phyloP scores from a whole-genome alignment of 1,284 basidiomycete species.

The Boletus sp. region DNA sequence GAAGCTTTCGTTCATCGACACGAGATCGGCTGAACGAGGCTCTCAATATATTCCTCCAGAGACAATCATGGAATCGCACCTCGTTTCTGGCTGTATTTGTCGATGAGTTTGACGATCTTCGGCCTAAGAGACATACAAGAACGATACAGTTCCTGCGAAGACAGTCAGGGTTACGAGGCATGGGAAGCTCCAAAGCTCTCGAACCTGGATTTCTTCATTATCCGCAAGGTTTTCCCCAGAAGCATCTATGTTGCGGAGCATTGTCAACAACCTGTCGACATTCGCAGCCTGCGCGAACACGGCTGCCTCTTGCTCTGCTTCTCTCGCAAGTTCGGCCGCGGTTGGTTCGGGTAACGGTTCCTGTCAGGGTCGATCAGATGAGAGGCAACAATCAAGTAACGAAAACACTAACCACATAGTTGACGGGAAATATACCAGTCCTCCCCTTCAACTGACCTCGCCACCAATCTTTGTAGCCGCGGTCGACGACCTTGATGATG shows the following conservation, averaged over 20 bases:
- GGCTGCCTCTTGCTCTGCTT: conserved; percentile 85
- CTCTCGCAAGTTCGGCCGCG: conserved; percentile 71
- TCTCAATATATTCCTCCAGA: conserved; percentile 4
- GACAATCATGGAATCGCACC: conserved; percentile 38
- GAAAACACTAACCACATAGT: conserved; percentile 76
- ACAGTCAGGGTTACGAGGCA: not conserved
- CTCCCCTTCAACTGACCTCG: conserved; percentile 88
- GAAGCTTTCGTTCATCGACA: conserved; percentile 88
- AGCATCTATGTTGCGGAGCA: conserved; percentile 77
- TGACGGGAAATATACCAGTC: conserved; percentile 97
- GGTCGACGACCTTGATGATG: conserved; percentile 93
- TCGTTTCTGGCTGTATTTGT: conserved; percentile 96
- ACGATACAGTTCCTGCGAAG: conserved; percentile 79
- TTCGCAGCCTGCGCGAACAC: conserved; percentile 83
- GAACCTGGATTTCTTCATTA: conserved; percentile 89
- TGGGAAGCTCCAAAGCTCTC: conserved; percentile 3
- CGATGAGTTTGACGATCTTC: conserved; percentile 94
- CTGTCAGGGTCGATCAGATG: conserved; percentile 36
- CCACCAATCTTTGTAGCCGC: conserved; percentile 99
- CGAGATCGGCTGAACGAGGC: conserved; percentile 64
- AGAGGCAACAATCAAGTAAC: not conserved
- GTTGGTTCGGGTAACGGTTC: conserved; percentile 89
- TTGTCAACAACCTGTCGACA: conserved; percentile 83
- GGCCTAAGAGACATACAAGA: conserved; percentile 85
- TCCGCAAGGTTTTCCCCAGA: conserved; percentile 85